These are phyloP conservation scores for Arthrobotrys entomopaga DNA, from an alignment of 2,329 filamentous ascomycete genomes.

Conservation along the genomic window DNA sequence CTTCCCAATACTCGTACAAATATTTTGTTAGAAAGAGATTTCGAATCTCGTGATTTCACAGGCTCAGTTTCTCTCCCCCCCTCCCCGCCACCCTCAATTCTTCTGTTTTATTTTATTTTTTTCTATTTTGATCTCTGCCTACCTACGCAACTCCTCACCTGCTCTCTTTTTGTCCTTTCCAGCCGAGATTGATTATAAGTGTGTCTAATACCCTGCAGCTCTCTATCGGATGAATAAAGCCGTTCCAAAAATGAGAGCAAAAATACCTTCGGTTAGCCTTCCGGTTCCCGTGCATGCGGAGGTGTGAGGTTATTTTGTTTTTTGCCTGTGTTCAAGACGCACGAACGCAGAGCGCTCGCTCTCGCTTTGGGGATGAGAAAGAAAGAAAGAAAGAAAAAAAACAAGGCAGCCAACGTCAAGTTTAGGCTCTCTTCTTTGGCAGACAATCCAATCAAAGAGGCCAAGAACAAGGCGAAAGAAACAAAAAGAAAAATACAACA, in stretches of 20 bases:
- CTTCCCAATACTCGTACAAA: slow-evolving; percentile 48
- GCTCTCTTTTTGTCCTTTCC: slow-evolving; percentile 17
- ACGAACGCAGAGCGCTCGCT: slow-evolving; percentile 38
- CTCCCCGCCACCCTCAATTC: not conserved
- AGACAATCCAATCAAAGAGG: slow-evolving; percentile 32
- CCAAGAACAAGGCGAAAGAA: slow-evolving; percentile 11
- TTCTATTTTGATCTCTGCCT: not conserved
- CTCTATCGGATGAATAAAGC: slow-evolving; percentile 31
- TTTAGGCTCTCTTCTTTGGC: slow-evolving; percentile 40
- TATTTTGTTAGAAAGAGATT: not conserved
- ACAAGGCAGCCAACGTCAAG: slow-evolving; percentile 41
- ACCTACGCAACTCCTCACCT: not conserved
- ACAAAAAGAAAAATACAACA: slow-evolving; percentile 52
- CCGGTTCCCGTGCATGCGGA: slow-evolving; percentile 29
- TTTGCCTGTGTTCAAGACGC: slow-evolving; percentile 19
- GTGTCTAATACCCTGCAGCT: slow-evolving; percentile 49
- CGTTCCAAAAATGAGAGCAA: slow-evolving; percentile 27
- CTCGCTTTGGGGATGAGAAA: no score
- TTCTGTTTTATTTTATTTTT: slow-evolving; percentile 26
- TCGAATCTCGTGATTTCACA: slow-evolving; percentile 25
- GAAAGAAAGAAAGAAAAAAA: slow-evolving; percentile 22
- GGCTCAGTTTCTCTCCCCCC: no score
- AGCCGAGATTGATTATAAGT: slow-evolving; percentile 33
- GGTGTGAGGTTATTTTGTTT: not conserved
- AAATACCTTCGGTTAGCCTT: slow-evolving; percentile 49